These are phyloP conservation scores for Colletotrichum liaoningense DNA, from an alignment of 2,329 filamentous ascomycete species.

Conservation along the genomic window DNA sequence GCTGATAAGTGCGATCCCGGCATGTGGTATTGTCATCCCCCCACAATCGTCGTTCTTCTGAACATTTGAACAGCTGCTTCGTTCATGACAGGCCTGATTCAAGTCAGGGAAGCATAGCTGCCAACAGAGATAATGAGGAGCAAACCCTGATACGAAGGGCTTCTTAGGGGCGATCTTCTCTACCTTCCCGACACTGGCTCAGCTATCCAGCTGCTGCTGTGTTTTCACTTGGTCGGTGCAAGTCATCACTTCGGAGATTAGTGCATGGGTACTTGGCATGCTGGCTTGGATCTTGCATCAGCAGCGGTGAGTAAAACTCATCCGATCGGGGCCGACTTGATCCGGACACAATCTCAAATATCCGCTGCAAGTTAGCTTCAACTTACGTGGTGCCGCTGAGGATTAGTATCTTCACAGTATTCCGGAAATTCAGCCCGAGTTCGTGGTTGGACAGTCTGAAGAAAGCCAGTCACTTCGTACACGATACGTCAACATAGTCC, in stretches of 20 bases:
- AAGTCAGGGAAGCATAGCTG: neutral
- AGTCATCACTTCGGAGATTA: neutral
- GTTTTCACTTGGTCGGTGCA: neutral
- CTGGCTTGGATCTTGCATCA: neutral
- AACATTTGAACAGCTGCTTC: neutral
- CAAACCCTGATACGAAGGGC: neutral
- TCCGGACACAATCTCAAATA: neutral
- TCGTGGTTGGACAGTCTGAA: no score
- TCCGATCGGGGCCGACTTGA: neutral
- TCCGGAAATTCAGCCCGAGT: no score
- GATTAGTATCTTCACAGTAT: neutral
- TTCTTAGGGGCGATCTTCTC: neutral
- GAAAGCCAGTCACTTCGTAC: no score
- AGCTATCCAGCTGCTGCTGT: neutral
- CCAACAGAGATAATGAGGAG: neutral
- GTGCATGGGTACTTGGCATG: neutral
- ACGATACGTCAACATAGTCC: no score
- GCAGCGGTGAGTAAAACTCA: neutral
- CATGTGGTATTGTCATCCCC: neutral
- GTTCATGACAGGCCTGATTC: neutral
- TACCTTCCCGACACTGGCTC: neutral
- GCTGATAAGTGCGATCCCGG: neutral
- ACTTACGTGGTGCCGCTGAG: no score
- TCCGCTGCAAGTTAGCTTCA: fast-evolving
- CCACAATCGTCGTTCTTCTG: neutral